Percentiles rank a stretch among this genome's conserved stretches.
These are phyloP conservation scores for Arabidopsis lyrata DNA, from an alignment of 441 rosid species.

Conservation along the genomic window DNA sequence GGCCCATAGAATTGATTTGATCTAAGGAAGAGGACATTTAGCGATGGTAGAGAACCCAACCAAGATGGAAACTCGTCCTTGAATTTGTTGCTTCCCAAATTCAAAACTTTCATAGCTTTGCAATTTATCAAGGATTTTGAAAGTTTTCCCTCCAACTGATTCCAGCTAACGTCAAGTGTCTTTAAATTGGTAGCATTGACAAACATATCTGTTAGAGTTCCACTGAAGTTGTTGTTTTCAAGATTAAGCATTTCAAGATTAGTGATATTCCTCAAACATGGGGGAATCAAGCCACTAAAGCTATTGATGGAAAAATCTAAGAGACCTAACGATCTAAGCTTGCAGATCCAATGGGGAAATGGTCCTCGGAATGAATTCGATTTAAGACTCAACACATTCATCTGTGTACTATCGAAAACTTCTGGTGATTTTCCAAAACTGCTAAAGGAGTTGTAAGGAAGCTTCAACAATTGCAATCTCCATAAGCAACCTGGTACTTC, in stretches of 20 bases:
- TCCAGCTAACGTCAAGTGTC: neutral
- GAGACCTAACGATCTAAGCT: neutral
- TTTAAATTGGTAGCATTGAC: neutral
- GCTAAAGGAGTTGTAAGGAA: neutral
- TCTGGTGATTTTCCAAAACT: neutral
- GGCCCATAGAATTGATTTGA: neutral
- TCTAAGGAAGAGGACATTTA: neutral
- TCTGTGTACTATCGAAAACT: neutral
- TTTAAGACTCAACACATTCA: neutral
- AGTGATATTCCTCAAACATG: neutral
- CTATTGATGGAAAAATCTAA: neutral
- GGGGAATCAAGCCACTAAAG: neutral
- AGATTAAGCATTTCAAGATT: neutral
- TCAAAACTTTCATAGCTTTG: neutral
- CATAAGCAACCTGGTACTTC: neutral
- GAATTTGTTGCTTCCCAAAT: slow-evolving; percentile 1
- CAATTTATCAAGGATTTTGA: neutral
- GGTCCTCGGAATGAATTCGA: neutral
- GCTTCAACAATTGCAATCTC: neutral
- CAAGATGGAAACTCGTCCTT: slow-evolving; percentile 5
- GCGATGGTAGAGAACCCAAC: neutral
- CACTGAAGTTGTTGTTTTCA: neutral
- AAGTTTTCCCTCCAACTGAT: neutral
- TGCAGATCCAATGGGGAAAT: neutral
- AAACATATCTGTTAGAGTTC: neutral